Conservation (phyloP, 2,329 filamentous ascomycete genomes). For the Endothia cerciana region DNA sequence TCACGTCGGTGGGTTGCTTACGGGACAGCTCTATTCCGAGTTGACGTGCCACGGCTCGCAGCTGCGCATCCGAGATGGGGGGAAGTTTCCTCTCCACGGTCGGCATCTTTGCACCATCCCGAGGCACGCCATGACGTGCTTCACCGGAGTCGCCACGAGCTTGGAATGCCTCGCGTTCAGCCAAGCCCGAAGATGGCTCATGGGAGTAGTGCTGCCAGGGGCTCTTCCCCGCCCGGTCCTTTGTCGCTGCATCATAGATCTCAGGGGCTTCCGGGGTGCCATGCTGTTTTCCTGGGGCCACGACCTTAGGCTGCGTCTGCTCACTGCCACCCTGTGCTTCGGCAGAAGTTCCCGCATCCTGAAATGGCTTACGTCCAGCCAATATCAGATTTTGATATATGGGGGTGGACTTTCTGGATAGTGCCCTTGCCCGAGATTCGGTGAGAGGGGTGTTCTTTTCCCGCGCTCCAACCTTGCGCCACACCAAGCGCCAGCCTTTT, state of each 20-base stretch:
- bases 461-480: neutral
- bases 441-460: neutral
- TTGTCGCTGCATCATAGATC: neutral
- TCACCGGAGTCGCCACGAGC: neutral
- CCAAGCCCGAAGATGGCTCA: too few species aligned
- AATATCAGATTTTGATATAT: neutral
- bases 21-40: neutral
- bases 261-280: neutral
- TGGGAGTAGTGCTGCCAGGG: too few species aligned
- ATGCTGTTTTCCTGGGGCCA: neutral
- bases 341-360: neutral
- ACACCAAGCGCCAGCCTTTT: neutral
- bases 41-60: constrained; percentile 2
- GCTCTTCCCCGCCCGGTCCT: neutral
- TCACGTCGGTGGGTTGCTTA: neutral
- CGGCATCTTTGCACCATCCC: neutral
- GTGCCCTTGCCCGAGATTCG: neutral
- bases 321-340: neutral
- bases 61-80: neutral
- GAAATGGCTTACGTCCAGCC: neutral
- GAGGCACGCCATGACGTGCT: neutral
- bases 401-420: neutral
- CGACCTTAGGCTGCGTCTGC: neutral
- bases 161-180: neutral
- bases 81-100: neutral